Base-by-base conservation (phyloP, 805 yeast species). In the Starmerella floricola region DNA sequence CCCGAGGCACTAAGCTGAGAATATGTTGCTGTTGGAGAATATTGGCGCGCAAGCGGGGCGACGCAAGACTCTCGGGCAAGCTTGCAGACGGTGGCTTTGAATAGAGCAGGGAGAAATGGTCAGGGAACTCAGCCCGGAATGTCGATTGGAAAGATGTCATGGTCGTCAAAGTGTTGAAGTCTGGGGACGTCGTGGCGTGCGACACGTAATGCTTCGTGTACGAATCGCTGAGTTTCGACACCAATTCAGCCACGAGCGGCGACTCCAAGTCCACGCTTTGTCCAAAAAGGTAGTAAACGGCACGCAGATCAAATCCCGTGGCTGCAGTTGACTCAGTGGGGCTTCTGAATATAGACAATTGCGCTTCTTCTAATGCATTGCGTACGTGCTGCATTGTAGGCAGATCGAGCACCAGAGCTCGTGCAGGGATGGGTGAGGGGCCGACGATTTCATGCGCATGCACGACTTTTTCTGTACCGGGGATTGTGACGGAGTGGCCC, bases 281-380 rank as follows among this genome's bases (percentile, higher is more conserved):
- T n/a, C 81, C 91, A 21, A 91, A 61, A 44, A 84, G 73, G 60
- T 84, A 94, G 57, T 83, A 86, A 1, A 86, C 79, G 1, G 72
- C 58, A 13, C 40, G 1, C 74, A 71, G 17, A 70, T 50, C 19
- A 49, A 48, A 8, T 18, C 41, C 35, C 8, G 18, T 18, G 3
- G 19, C 26, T 6, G 26, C 15, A 6, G n/a, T 44, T 3, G 40
- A 30, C 2, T 20, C 34, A 3, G 31, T 3, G 23, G 11, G 27
- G 16, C 11, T 41, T 24, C 16, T 36, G 36, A 44, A 36, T 15
- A 24, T 36, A 16, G 16, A n/a, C 18, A 18, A 31, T 29, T 27
- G 18, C 19, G 36, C 23, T 6, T 15, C 21, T 2, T 20, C 36
- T 1, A 62, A 18, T 0, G 66, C 60, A 11, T 46, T 58, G 16